Evolutionary conservation across 1,139 yeast genomes (phyloP).

Genomic region (Lodderomyces theae): DNA sequence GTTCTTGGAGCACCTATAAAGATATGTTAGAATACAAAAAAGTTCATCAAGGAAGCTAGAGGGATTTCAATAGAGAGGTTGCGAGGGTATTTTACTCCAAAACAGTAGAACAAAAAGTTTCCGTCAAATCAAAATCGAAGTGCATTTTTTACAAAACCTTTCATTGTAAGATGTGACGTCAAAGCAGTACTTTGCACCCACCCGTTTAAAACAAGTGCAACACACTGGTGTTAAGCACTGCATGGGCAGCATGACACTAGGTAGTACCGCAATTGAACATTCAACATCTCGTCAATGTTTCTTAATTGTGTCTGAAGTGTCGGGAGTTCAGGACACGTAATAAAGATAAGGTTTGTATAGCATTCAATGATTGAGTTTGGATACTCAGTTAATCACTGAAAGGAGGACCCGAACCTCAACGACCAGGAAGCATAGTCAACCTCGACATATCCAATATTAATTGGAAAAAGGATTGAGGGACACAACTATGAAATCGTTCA

Average conservation of each 20-base stretch:
- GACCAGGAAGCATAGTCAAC: conserved; percentile 14
- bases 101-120: conserved; percentile 1
- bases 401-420: conserved; percentile 77
- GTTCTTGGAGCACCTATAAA: conserved; percentile 93
- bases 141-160: conserved; percentile 6
- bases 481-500: conserved; percentile 16
- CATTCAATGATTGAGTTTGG: conserved; percentile 20
- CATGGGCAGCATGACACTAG: background rate
- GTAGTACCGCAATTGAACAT: background rate
- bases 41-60: background rate
- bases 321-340: conserved; percentile 72
- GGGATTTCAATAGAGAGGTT: conserved; percentile 1
- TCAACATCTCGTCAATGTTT: background rate
- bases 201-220: background rate
- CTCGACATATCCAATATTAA: background rate
- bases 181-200: no score
- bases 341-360: conserved; percentile 18
- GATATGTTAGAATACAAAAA: conserved; percentile 27
- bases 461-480: background rate
- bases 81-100: background rate
- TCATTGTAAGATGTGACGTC: background rate
- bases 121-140: no score
- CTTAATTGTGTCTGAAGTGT: conserved; percentile 80
- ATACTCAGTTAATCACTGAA: conserved; percentile 19
- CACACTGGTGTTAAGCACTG: background rate